phyloP scores from a whole-genome alignment of 768 basidiomycete species.

The Ephemerocybe angulata region DNA sequence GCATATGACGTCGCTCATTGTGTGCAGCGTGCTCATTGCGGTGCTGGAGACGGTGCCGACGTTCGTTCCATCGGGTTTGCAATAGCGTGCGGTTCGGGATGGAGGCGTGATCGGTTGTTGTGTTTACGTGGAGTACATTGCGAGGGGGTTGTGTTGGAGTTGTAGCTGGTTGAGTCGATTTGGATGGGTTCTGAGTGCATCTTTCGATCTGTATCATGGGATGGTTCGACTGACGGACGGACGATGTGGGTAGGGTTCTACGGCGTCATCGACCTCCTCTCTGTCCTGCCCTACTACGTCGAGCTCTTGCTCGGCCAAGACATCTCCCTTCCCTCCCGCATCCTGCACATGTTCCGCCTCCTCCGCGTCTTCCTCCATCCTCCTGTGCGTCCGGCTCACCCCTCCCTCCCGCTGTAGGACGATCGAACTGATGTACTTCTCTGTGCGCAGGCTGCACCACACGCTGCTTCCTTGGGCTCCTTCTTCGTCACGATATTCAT shows the following conservation, averaged over 20 bases:
- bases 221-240: not conserved
- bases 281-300: conserved; percentile 86
- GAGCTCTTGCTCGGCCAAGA: conserved; percentile 82
- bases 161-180: conserved; percentile 55
- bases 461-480: conserved; percentile 83
- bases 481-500: conserved; percentile 86
- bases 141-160: conserved; percentile 73
- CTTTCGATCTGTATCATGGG: conserved; percentile 17
- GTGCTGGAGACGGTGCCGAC: conserved; percentile 77
- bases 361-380: conserved; percentile 82
- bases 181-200: conserved; percentile 65
- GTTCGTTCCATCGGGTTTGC: conserved; percentile 65
- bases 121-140: conserved; percentile 88
- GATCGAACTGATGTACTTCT: conserved; percentile 90
- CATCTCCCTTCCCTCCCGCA: conserved; percentile 88
- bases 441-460: conserved; percentile 80
- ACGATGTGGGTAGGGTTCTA: conserved; percentile 55
- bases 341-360: conserved; percentile 84
- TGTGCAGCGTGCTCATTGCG: conserved; percentile 72
- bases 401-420: conserved; percentile 43
- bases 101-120: conserved; percentile 77
- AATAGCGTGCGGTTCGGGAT: conserved; percentile 80
- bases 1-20: conserved; percentile 71
- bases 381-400: conserved; percentile 55
- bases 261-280: conserved; percentile 80